A percentile compares a stretch with the other conserved stretches of the same genome.
These are phyloP conservation scores for Diaporthe capsici DNA, from an alignment of 2,329 filamentous ascomycete species.

Conservation along the genomic window DNA sequence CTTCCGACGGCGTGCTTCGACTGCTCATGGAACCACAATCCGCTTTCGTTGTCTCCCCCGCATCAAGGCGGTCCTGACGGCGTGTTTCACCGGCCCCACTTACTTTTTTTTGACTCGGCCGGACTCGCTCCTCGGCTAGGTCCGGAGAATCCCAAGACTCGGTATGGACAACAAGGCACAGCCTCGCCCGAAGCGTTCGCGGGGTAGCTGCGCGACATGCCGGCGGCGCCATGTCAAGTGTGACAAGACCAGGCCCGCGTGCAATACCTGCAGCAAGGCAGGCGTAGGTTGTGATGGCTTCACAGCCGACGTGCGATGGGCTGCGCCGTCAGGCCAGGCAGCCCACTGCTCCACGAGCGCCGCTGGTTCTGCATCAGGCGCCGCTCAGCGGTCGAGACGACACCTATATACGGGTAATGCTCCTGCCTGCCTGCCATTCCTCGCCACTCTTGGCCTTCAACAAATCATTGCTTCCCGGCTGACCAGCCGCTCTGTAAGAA, in stretches of 20 bases:
- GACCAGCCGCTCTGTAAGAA: background rate
- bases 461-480: background rate
- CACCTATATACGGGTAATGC: conserved; percentile 7
- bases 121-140: background rate
- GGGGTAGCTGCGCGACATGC: conserved; percentile 11
- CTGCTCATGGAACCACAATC: background rate
- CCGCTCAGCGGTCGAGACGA: conserved; percentile 6
- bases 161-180: background rate
- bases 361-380: background rate
- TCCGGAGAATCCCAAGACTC: background rate
- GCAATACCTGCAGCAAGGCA: conserved; percentile 17
- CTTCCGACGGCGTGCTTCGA: background rate
- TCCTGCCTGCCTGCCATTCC: background rate
- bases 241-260: conserved; percentile 1
- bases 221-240: conserved; percentile 13
- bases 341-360: background rate
- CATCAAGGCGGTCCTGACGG: background rate
- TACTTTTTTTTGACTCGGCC: background rate
- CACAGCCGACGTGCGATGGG: conserved; percentile 6
- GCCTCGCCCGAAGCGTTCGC: background rate
- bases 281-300: conserved; percentile 4
- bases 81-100: background rate
- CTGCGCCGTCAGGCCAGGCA: background rate
- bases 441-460: background rate
- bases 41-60: background rate